Percentiles rank a stretch among this genome's conserved stretches.
Conservation (phyloP, 202 grass and related monocot species). For the Schoenoplectus triqueter region DNA sequence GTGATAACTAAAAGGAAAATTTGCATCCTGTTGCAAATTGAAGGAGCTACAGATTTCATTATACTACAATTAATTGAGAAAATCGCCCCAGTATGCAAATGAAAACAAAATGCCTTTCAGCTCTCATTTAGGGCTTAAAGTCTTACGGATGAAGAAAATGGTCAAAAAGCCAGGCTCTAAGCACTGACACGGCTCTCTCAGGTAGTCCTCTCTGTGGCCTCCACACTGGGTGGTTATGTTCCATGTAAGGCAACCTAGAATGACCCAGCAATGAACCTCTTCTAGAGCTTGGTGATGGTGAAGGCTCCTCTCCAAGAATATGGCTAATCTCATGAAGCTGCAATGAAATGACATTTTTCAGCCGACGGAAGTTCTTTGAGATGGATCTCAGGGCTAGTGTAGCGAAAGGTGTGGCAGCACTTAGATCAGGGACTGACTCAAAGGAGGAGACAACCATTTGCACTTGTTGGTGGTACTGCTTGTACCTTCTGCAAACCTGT, state of each 20-base stretch:
- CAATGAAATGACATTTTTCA: slow-evolving; percentile 52
- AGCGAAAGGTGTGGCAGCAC: slow-evolving; percentile 50
- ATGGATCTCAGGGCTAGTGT: slow-evolving; percentile 49
- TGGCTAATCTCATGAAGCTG: slow-evolving; percentile 49
- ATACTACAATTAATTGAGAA: background rate
- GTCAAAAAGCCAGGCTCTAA: slow-evolving; percentile 63
- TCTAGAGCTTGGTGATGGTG: slow-evolving; percentile 42
- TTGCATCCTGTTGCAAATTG: background rate
- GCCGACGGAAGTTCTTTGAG: slow-evolving; percentile 49
- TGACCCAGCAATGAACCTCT: slow-evolving; percentile 34
- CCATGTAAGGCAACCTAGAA: slow-evolving; percentile 42
- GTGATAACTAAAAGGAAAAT: too few species aligned
- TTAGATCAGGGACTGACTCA: slow-evolving; percentile 54
- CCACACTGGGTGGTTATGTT: slow-evolving; percentile 54
- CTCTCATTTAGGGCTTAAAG: background rate
- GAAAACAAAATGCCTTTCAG: background rate
- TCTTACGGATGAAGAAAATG: slow-evolving; percentile 74
- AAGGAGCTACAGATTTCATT: background rate
- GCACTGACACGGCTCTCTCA: slow-evolving; percentile 55
- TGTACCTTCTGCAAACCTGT: slow-evolving; percentile 62
- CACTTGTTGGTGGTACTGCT: slow-evolving; percentile 62
- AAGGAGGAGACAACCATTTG: slow-evolving; percentile 67
- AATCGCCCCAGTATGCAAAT: background rate
- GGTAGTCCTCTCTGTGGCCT: slow-evolving; percentile 56
- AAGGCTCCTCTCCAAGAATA: slow-evolving; percentile 52